Base-by-base conservation (phyloP, 805 yeast species). In the Candida sonorensis region DNA sequence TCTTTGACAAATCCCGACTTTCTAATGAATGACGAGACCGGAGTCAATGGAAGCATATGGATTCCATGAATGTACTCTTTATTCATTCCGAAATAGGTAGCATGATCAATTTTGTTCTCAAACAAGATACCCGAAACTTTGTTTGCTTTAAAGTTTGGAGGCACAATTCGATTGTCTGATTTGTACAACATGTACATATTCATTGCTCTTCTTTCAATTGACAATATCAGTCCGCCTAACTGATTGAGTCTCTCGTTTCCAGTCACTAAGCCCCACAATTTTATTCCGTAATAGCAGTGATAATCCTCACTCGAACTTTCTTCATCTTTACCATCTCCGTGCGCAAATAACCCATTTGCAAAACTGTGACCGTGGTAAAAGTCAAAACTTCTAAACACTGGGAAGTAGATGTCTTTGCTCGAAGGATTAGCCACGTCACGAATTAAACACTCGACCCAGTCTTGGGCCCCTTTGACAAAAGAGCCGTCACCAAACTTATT, bases 361-460 rank as follows among this genome's bases (percentile, higher is more conserved):
- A 83, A 78, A 18, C 82, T 72, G 49, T 81, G 90, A 7, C 90
- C 88, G 41, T 64, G 59, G 55, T 55, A 81, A 75, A 82, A 81
- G 52, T 81, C 87, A 55, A 81, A 81, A 34, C 66, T 61, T 37
- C 88, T 66, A 26, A 66, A 74, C 9, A 67, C 72, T 3, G 90
- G 88, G 64, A 78, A 81, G 38, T 66, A 68, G 1, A 50, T 23
- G 42, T 77, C 83, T 12, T 55, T 53, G 4, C 47, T 41, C 11
- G 71, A 59, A 4, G 87, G 84, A 46, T 78, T 79, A 24, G 81
- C 78, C 16, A 74, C 77, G 46, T 82, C 88, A 40, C 86, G 65
- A 5, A 81, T 62, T 38, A 82, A 59, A 1, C 69, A 49, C 43
- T 78, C 77, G 26, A 80, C 69, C 75, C 78, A 80, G 9, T 62